Percentiles rank a stretch among this genome's conserved stretches.
phyloP scores from a whole-genome alignment of 768 basidiomycete species.

The Tricholomella constricta region DNA sequence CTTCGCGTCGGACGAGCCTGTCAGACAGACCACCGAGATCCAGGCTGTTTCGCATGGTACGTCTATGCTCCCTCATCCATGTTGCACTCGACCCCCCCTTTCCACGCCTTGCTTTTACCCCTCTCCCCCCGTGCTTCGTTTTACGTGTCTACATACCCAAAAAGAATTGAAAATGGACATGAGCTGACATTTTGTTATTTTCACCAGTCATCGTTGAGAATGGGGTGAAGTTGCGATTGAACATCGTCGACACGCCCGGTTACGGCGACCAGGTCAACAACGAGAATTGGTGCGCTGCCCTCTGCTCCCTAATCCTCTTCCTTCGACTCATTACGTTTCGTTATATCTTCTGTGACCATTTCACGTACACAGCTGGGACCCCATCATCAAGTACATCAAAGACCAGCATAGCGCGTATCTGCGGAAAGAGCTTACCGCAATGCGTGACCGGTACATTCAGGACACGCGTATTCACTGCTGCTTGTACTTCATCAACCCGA shows the following conservation, averaged over 20 bases:
- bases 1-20: conserved; percentile 81
- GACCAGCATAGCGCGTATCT: conserved; percentile 99
- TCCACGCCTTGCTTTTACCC: background rate
- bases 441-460: conserved; percentile 97
- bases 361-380: conserved; percentile 80
- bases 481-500: conserved; percentile 98
- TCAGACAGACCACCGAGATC: conserved; percentile 96
- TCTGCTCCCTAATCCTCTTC: conserved; percentile 5
- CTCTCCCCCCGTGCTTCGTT: background rate
- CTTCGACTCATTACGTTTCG: conserved; percentile 4
- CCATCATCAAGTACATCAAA: conserved; percentile 98
- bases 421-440: conserved; percentile 97
- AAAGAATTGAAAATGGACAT: background rate
- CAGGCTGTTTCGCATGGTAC: conserved; percentile 91
- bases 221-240: conserved; percentile 89
- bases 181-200: conserved; percentile 1
- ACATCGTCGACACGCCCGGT: conserved; percentile 98
- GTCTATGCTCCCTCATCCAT: conserved; percentile 26
- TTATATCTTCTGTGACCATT: background rate
- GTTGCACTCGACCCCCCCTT: too few species aligned
- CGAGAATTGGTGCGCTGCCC: conserved; percentile 80
- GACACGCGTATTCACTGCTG: conserved; percentile 99
- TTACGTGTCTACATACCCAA: background rate
- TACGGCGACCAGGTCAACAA: conserved; percentile 99
- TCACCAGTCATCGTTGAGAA: conserved; percentile 90